Percentiles rank a stretch among this genome's conserved stretches.
Conservation (phyloP, 2,329 filamentous ascomycete genomes). For the Fusarium chaquense region DNA sequence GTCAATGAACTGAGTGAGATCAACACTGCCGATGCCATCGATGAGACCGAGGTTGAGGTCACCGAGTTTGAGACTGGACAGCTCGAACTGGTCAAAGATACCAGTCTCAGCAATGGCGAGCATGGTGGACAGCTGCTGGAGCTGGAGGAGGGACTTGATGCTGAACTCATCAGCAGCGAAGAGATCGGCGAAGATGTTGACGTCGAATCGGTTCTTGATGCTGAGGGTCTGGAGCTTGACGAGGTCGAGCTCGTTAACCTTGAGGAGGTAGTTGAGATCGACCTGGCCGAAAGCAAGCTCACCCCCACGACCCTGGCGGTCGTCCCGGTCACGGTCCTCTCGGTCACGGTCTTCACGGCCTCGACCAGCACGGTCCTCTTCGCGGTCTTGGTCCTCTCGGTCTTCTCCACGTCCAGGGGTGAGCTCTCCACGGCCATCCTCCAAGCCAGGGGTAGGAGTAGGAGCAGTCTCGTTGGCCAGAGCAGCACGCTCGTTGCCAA, state of each 20-base stretch:
- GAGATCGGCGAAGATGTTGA: conserved; percentile 57
- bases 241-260: conserved; percentile 61
- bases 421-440: conserved; percentile 2
- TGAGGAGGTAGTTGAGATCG: conserved; percentile 61
- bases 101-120: conserved; percentile 51
- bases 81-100: conserved; percentile 49
- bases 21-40: conserved; percentile 44
- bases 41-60: conserved; percentile 50
- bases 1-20: conserved; percentile 50
- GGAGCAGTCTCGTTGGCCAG: conserved; percentile 27
- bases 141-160: conserved; percentile 55
- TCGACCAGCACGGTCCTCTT: not conserved
- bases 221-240: conserved; percentile 56
- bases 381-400: conserved; percentile 24
- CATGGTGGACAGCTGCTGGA: conserved; percentile 57
- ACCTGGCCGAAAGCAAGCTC: conserved; percentile 56
- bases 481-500: conserved; percentile 7
- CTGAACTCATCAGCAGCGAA: conserved; percentile 58
- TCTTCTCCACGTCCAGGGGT: not conserved
- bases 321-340: conserved; percentile 2
- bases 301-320: conserved; percentile 38
- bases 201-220: conserved; percentile 60
- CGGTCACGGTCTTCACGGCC: not conserved
- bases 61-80: conserved; percentile 45
- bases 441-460: not conserved